Evolutionary conservation across 192 early-diverging fungal genomes (phyloP).

Genomic region (Coemansia erecta): DNA sequence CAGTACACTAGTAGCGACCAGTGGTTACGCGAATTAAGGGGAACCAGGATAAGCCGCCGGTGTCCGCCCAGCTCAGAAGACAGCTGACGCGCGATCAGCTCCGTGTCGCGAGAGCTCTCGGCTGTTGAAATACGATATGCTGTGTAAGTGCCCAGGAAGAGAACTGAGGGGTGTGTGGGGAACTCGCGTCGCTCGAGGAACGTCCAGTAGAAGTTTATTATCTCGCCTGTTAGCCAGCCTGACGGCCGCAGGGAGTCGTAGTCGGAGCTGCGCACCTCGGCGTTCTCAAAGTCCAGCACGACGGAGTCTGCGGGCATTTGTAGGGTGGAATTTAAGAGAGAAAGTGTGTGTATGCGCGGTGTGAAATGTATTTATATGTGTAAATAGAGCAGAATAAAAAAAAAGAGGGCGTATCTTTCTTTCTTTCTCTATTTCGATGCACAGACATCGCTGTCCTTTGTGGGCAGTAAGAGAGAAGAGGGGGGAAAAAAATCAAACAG

Average conservation of each 20-base stretch:
- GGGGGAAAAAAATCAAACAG: too few relatives aligned
- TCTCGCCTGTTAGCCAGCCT: constrained; percentile 54
- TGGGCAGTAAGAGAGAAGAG: too few relatives aligned
- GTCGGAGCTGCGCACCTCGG: constrained; percentile 48
- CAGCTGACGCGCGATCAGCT: constrained; percentile 44
- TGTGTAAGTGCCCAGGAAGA: constrained; percentile 53
- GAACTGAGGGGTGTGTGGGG: constrained; percentile 24
- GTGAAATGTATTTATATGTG: not conserved
- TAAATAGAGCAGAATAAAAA: not conserved
- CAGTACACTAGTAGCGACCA: constrained; percentile 53
- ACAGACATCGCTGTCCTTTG: too few relatives aligned
- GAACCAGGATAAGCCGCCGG: constrained; percentile 41
- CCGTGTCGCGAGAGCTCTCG: constrained; percentile 33
- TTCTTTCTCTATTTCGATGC: too few relatives aligned
- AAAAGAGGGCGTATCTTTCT: too few relatives aligned
- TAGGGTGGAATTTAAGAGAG: too few relatives aligned
- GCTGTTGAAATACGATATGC: constrained; percentile 53
- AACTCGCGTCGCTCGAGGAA: constrained; percentile 50
- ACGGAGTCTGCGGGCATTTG: constrained; percentile 29
- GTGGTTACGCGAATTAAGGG: constrained; percentile 50
- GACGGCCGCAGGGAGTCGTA: constrained; percentile 49
- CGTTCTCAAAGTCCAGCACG: constrained; percentile 48
- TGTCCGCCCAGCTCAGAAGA: constrained; percentile 32
- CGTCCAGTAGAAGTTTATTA: constrained; percentile 56
- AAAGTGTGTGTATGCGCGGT: not conserved